Evolutionary conservation across 2,329 filamentous ascomycete species (phyloP).

Genomic region (Nigrospora osmanthi): DNA sequence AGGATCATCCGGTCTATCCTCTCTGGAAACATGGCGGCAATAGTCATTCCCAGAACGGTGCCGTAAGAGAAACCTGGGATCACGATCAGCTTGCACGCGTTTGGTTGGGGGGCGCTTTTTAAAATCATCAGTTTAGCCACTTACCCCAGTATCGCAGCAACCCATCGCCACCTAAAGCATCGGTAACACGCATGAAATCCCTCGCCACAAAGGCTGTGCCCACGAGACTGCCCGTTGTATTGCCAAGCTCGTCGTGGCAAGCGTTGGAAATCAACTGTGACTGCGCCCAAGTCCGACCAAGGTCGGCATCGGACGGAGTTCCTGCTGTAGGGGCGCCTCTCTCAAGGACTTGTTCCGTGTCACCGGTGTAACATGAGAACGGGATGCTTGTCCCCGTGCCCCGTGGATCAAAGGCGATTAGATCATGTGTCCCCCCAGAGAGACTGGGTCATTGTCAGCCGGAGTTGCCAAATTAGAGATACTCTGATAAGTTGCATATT

Average conservation of each 20-base stretch:
- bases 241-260: conserved; percentile 8
- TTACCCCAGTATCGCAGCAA: conserved; percentile 27
- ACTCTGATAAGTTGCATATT: no score
- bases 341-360: not conserved
- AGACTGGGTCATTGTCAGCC: conserved; percentile 1
- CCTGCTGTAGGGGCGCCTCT: not conserved
- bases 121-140: not conserved
- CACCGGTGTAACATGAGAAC: conserved; percentile 9
- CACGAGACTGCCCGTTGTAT: conserved; percentile 14
- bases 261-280: conserved; percentile 4
- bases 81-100: not conserved
- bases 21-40: conserved; percentile 33
- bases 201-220: conserved; percentile 25
- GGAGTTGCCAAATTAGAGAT: not conserved
- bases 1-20: conserved; percentile 28
- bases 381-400: conserved; percentile 12
- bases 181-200: conserved; percentile 29
- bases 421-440: conserved; percentile 10
- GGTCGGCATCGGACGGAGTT: conserved; percentile 5
- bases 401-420: conserved; percentile 13
- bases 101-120: no score
- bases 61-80: conserved; percentile 30
- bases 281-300: conserved; percentile 10
- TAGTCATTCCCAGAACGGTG: conserved; percentile 26
- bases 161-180: conserved; percentile 27